Conservation (phyloP, 2,329 filamentous ascomycete species). For the Epichloe sibirici region DNA sequence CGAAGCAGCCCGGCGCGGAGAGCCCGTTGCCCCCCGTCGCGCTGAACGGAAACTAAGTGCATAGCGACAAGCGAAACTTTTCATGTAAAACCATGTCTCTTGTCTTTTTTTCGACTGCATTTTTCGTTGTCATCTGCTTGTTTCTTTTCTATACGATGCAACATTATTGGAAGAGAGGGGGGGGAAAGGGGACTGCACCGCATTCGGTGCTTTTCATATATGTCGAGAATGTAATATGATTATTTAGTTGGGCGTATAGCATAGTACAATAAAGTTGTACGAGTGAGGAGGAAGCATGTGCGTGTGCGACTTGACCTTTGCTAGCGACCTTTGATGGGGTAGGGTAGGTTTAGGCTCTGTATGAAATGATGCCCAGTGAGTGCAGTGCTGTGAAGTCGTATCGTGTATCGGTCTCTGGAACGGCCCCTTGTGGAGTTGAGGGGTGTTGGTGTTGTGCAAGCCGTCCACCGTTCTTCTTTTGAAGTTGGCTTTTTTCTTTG, state of each 20-base stretch:
- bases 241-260: not conserved
- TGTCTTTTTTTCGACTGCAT: not conserved
- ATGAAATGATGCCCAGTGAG: too few species aligned
- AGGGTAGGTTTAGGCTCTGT: too few species aligned
- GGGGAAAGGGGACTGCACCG: not conserved
- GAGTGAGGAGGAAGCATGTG: too few species aligned
- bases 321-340: too few species aligned
- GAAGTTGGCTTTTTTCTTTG: too few species aligned
- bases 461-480: too few species aligned
- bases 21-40: slow-evolving; percentile 8
- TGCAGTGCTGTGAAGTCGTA: too few species aligned
- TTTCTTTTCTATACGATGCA: not conserved
- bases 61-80: not conserved
- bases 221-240: not conserved
- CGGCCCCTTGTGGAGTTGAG: too few species aligned
- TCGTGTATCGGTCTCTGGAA: too few species aligned
- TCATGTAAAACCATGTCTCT: not conserved
- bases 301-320: too few species aligned
- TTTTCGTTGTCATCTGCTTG: not conserved
- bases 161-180: not conserved
- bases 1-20: slow-evolving; percentile 32
- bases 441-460: too few species aligned
- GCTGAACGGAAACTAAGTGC: slow-evolving; percentile 11
- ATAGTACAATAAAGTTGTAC: not conserved
- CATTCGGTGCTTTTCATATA: not conserved